These are phyloP conservation scores for Trametes coccinea DNA, from an alignment of 768 basidiomycete genomes.

Conservation along the genomic window DNA sequence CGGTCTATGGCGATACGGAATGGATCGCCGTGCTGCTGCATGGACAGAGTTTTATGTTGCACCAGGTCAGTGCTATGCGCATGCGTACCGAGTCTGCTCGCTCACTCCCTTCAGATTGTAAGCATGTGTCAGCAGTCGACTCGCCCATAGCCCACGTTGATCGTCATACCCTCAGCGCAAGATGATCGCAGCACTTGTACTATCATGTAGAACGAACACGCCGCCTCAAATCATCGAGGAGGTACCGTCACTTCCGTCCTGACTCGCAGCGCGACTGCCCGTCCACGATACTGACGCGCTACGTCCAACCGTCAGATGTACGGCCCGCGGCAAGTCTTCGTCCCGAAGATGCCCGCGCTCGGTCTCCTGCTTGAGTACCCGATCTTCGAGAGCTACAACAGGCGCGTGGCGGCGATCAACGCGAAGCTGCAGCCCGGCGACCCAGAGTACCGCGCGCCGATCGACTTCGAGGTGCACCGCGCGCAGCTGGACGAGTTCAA, in stretches of 20 bases:
- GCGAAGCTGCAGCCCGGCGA: constrained; percentile 54
- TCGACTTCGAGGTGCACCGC: constrained; percentile 70
- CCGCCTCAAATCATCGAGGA: constrained; percentile 76
- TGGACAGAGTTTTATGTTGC: constrained; percentile 98
- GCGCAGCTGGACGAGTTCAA: constrained; percentile 81
- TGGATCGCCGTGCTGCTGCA: constrained; percentile 94
- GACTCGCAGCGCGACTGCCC: too few species aligned
- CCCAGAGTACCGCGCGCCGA: constrained; percentile 64
- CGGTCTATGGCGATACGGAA: constrained; percentile 86
- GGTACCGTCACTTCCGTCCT: constrained; percentile 36
- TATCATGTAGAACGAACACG: constrained; percentile 73
- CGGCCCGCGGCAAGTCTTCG: constrained; percentile 70
- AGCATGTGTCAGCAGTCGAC: not conserved
- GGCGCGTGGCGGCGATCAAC: constrained; percentile 49
- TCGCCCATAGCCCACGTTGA: constrained; percentile 18
- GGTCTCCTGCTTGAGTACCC: constrained; percentile 91
- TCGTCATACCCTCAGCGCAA: constrained; percentile 65
- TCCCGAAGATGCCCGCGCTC: constrained; percentile 95
- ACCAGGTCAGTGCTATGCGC: constrained; percentile 34
- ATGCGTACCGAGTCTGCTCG: not conserved
- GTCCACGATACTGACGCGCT: not conserved
- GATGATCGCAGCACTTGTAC: constrained; percentile 90
- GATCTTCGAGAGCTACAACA: constrained; percentile 78
- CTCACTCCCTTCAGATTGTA: constrained; percentile 22
- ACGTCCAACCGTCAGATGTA: constrained; percentile 56